phyloP scores from a whole-genome alignment of 176 grass and related monocot genomes.

The Panicum miliaceum region DNA sequence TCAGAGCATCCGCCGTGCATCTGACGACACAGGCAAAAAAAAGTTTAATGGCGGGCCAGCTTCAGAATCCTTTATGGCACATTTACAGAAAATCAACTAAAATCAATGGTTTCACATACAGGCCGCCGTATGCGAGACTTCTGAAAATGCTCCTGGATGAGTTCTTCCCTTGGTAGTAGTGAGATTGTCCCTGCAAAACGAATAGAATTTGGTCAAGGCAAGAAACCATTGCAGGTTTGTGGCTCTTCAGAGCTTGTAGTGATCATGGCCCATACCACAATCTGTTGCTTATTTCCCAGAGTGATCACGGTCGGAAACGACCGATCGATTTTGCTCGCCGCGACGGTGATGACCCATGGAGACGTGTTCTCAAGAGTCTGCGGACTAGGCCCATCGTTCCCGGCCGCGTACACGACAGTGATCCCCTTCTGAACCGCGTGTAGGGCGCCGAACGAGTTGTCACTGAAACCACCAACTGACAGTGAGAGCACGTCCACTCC shows the following conservation, averaged over 20 bases:
- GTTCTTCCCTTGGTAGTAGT: constrained; percentile 16
- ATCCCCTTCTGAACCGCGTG: constrained; percentile 19
- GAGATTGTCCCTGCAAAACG: constrained; percentile 38
- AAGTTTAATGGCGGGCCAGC: neutral
- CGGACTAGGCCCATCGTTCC: neutral
- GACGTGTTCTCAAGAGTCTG: neutral
- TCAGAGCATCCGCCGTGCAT: constrained; percentile 1
- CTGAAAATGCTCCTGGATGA: constrained; percentile 2
- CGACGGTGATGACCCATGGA: constrained; percentile 37
- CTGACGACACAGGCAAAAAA: neutral
- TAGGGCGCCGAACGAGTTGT: too few relatives aligned
- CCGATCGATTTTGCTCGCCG: constrained; percentile 33
- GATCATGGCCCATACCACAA: neutral
- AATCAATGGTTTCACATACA: neutral
- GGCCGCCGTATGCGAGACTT: neutral
- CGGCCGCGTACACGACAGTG: neutral
- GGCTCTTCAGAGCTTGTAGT: too few relatives aligned
- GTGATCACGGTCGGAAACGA: constrained; percentile 33
- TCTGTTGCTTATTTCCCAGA: constrained; percentile 26
- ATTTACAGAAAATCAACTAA: neutral
- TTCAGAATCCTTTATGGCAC: too few relatives aligned
- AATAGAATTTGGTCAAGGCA: neutral
- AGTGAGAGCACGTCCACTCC: too few relatives aligned
- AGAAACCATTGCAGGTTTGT: too few relatives aligned
- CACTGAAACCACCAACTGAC: too few relatives aligned